A percentile compares a stretch with the other conserved stretches of the same genome.
phyloP scores from a whole-genome alignment of 139 green algal species.

The Ettlia oleoabundans region DNA sequence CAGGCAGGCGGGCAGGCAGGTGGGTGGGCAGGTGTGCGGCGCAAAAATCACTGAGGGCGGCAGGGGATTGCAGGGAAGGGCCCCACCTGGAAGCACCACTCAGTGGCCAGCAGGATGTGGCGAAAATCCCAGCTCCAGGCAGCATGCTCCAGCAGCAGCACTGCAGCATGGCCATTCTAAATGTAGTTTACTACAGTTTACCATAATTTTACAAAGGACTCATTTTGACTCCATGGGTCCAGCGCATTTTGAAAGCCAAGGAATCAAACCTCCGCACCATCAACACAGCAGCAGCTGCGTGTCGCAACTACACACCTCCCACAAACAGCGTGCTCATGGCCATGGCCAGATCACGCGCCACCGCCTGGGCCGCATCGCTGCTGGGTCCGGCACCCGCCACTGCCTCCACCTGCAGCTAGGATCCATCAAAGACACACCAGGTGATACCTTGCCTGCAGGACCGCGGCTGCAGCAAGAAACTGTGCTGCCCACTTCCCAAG shows the following conservation, averaged over 20 bases:
- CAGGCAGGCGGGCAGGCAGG: neutral
- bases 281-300: too few relatives aligned
- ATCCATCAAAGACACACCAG: too few relatives aligned
- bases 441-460: too few relatives aligned
- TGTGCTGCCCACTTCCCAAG: too few relatives aligned
- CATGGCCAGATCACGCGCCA: slow-evolving; percentile 2
- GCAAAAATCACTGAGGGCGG: too few relatives aligned
- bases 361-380: slow-evolving; percentile 10
- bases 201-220: too few relatives aligned
- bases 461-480: too few relatives aligned
- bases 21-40: neutral
- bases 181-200: too few relatives aligned
- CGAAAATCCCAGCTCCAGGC: slow-evolving; percentile 13
- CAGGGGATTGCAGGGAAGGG: too few relatives aligned
- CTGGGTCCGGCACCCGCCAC: neutral
- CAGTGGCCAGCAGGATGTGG: slow-evolving; percentile 8
- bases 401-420: neutral
- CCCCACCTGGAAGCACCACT: slow-evolving; percentile 26
- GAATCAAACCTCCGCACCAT: too few relatives aligned
- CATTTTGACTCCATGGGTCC: too few relatives aligned
- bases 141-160: slow-evolving; percentile 21
- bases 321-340: neutral
- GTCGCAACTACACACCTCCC: slow-evolving; percentile 23
- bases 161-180: slow-evolving; percentile 13
- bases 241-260: too few relatives aligned